Evolutionary conservation across 176 grass and related monocot species (phyloP), one percentile per base, ranked within the genome.

Genomic region (Rhynchospora tenuis): DNA sequence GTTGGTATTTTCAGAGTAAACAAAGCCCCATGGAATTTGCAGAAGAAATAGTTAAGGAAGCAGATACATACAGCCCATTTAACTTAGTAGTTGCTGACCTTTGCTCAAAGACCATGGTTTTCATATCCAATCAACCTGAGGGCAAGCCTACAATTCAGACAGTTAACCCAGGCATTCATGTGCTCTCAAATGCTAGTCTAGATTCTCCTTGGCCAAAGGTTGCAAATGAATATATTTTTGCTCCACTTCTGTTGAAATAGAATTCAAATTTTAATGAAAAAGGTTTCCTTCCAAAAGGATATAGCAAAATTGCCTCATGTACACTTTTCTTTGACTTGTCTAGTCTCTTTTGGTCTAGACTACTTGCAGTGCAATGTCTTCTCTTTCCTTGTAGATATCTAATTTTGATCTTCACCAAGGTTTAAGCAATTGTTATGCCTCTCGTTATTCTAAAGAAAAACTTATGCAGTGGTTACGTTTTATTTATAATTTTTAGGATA

Each of bases 181-280:
- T 98, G 69, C 92, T 98, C 87, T 91, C 92, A 9, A 98, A 98
- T 89, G 92, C 89, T 74, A 83, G 87, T 28, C 75, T 98, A 47
- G 88, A 95, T 67, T 79, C 87, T 59, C 92, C 95, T 83, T 98
- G 95, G 95, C 90, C 92, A 43, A 98, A 95, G 95, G 95, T 98
- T 84, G 45, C 29, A 44, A 26, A 27, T 16, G 24, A 6, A 75
- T 47, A 75, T 54, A 28, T 54, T 46, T 75, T 75, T 54, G 22
- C 22, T 11, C 55, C 14, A 73, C 22, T 69, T 28, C 2, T 72
- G 19, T 48, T 67, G 64, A 6, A 59, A 80, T 70, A 14, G 19
- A 6, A 27, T 75, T 65, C 24, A 61, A 62, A 22, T 15, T 64
- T 50, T 19, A 10, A 44, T 83, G 48, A 52, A 38, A 79, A 66